Conservation (phyloP, 2,329 filamentous ascomycete species). For the Fusarium sororula region DNA sequence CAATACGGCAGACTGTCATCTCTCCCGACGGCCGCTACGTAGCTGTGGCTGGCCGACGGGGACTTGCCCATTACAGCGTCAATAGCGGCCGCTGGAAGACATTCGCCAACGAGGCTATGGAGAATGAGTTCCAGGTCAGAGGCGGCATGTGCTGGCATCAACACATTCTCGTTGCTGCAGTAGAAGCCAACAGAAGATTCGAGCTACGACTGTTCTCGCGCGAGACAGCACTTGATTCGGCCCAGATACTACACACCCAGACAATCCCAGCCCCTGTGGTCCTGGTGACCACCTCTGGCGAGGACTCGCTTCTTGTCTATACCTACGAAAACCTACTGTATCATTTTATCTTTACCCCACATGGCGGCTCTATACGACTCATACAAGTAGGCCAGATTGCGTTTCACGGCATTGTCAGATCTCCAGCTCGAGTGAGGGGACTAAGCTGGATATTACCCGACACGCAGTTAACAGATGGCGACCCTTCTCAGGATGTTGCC, state of each 20-base stretch:
- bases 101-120: conserved; percentile 80
- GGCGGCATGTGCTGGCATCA: conserved; percentile 99
- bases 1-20: conserved; percentile 85
- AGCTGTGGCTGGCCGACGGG: conserved; percentile 91
- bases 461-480: conserved; percentile 85
- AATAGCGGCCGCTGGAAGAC: conserved; percentile 96
- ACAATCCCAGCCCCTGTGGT: conserved; percentile 87
- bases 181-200: conserved; percentile 84
- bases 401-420: conserved; percentile 94
- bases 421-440: conserved; percentile 88
- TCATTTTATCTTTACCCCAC: conserved; percentile 87
- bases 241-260: conserved; percentile 79
- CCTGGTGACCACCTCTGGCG: conserved; percentile 85
- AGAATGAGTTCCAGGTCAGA: conserved; percentile 90
- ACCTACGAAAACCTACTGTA: conserved; percentile 96
- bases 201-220: conserved; percentile 93
- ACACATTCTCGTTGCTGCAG: conserved; percentile 90
- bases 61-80: conserved; percentile 94
- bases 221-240: conserved; percentile 79
- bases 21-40: conserved; percentile 94
- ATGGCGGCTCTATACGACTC: conserved; percentile 75
- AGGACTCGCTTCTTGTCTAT: conserved; percentile 95
- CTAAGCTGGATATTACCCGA: conserved; percentile 97
- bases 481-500: conserved; percentile 94
- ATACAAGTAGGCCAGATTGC: conserved; percentile 98